These are phyloP conservation scores for Clarireedia monteithiana DNA, from an alignment of 2,329 filamentous ascomycete genomes.

Conservation along the genomic window DNA sequence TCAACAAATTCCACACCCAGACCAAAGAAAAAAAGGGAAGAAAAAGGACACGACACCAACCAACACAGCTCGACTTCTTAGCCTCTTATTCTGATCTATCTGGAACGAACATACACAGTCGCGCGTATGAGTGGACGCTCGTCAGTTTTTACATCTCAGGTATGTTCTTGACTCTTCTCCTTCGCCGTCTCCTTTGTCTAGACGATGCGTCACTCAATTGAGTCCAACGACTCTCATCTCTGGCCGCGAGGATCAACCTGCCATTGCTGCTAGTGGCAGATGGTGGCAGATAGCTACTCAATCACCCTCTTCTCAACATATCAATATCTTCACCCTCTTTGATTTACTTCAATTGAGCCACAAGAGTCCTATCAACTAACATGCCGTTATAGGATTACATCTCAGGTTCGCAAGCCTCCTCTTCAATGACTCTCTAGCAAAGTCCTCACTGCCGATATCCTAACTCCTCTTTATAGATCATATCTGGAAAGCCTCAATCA, in stretches of 20 bases:
- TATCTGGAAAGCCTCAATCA: constrained; percentile 37
- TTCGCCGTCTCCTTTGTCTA: constrained; percentile 13
- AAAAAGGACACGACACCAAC: not conserved
- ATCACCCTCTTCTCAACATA: not conserved
- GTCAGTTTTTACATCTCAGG: constrained; percentile 83
- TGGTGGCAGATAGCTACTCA: not conserved
- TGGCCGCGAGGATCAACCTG: constrained; percentile 1
- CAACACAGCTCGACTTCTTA: not conserved
- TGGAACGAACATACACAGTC: constrained; percentile 22
- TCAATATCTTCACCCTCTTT: no score
- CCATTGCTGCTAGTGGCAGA: not conserved
- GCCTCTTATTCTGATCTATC: not conserved
- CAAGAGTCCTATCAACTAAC: constrained; percentile 34
- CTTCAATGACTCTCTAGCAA: not conserved
- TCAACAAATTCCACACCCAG: no score
- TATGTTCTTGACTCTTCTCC: constrained; percentile 33
- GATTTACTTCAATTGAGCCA: not conserved
- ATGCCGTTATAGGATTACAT: constrained; percentile 56
- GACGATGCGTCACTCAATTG: not conserved
- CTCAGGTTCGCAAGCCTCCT: constrained; percentile 45
- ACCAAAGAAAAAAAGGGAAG: no score
- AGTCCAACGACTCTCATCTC: not conserved
- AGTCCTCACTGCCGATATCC: constrained; percentile 20
- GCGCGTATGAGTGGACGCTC: constrained; percentile 81
- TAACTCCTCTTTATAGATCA: constrained; percentile 29